Evolutionary conservation across 1,139 yeast genomes (phyloP).

Genomic region (Kluyveromyces marxianus): DNA sequence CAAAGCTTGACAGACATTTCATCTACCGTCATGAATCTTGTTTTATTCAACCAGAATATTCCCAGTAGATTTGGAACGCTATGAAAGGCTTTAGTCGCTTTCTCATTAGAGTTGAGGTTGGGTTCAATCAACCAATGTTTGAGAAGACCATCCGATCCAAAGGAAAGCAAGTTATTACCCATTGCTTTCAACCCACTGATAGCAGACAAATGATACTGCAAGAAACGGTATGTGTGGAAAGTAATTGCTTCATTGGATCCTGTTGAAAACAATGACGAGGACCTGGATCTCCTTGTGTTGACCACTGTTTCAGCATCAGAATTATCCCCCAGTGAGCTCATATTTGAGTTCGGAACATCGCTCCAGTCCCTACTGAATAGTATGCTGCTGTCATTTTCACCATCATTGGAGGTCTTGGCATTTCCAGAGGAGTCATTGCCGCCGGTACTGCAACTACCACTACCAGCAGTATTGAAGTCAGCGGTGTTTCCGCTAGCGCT

Average conservation of each 20-base stretch:
- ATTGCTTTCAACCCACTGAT: constrained; percentile 14
- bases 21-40: constrained; percentile 17
- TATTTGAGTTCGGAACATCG: neutral
- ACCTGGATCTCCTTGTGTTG: constrained; percentile 4
- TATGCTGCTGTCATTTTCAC: neutral
- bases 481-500: neutral
- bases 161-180: constrained; percentile 19
- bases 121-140: constrained; percentile 19
- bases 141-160: constrained; percentile 17
- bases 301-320: constrained; percentile 9
- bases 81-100: constrained; percentile 12
- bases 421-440: neutral
- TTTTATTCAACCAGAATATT: constrained; percentile 21
- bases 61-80: constrained; percentile 14
- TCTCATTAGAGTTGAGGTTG: constrained; percentile 15
- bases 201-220: constrained; percentile 9
- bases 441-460: neutral
- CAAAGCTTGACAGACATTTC: constrained; percentile 19
- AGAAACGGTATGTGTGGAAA: constrained; percentile 7
- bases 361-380: neutral
- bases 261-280: constrained; percentile 14
- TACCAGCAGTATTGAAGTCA: neutral
- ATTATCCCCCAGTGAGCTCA: neutral
- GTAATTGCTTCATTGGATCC: constrained; percentile 2
- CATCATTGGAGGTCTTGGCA: neutral